A percentile compares a stretch with the other conserved stretches of the same genome.
Conservation (phyloP, 768 basidiomycete genomes). For the Rhodocollybia butyracea region DNA sequence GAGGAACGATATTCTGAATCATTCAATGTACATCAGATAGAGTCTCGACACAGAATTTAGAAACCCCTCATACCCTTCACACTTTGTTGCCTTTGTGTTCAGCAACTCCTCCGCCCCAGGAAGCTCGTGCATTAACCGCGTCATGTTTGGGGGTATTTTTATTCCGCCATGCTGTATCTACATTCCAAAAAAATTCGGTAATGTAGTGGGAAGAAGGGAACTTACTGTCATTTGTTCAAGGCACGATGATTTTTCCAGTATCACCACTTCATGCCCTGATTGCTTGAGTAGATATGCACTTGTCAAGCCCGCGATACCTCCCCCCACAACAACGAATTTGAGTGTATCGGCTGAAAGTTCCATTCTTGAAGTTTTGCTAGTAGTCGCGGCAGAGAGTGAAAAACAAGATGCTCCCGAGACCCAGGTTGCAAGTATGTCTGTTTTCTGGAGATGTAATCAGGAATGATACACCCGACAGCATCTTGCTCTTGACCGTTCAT, state of each 20-base stretch:
- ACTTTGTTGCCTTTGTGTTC: slow-evolving; percentile 1
- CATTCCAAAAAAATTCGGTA: too few relatives aligned
- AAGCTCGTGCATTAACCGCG: slow-evolving; percentile 10
- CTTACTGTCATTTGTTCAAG: slow-evolving; percentile 15
- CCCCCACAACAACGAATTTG: slow-evolving; percentile 9
- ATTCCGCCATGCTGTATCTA: slow-evolving; percentile 9
- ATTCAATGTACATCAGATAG: neutral
- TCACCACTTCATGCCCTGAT: slow-evolving; percentile 40
- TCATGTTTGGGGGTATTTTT: slow-evolving; percentile 14
- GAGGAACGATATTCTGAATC: neutral
- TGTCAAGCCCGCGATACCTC: slow-evolving; percentile 36
- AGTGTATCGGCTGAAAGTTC: slow-evolving; percentile 2
- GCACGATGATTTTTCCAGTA: slow-evolving; percentile 32
- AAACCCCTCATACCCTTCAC: slow-evolving; percentile 7
- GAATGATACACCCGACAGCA: too few relatives aligned
- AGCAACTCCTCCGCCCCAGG: slow-evolving; percentile 8
- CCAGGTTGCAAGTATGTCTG: too few relatives aligned
- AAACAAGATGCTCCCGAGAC: too few relatives aligned
- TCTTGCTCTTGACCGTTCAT: too few relatives aligned
- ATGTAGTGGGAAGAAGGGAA: neutral
- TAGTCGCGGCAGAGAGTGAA: too few relatives aligned
- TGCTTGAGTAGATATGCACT: slow-evolving; percentile 36
- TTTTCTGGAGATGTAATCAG: too few relatives aligned
- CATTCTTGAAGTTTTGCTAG: too few relatives aligned
- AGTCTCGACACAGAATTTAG: too few relatives aligned